Evolutionary conservation across 1,139 yeast genomes (phyloP).

Genomic region (Yamadazyma diddensiae): DNA sequence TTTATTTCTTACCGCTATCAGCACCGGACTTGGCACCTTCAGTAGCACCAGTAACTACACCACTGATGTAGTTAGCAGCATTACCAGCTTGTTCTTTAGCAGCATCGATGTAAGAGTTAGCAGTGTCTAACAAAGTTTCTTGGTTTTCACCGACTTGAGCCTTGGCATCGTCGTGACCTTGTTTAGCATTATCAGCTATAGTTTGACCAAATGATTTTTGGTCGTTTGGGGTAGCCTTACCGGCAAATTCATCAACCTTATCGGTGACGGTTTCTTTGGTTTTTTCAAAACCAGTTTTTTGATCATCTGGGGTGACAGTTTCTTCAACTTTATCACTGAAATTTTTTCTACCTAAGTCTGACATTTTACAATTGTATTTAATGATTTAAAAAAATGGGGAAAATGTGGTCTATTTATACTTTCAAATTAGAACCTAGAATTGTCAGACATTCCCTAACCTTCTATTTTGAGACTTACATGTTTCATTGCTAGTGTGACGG

Average conservation of each 20-base stretch:
- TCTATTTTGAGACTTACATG: background rate
- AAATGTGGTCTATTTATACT: slow-evolving; percentile 3
- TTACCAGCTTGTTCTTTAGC: slow-evolving; percentile 61
- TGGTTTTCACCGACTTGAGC: slow-evolving; percentile 25
- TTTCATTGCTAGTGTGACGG: background rate
- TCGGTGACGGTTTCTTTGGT: slow-evolving; percentile 72
- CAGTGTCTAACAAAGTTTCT: slow-evolving; percentile 51
- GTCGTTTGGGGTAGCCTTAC: slow-evolving; percentile 54
- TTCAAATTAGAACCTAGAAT: too few species aligned
- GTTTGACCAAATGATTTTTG: slow-evolving; percentile 70
- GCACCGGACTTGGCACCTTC: slow-evolving; percentile 54
- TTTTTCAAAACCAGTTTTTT: slow-evolving; percentile 63
- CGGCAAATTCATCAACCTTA: slow-evolving; percentile 61
- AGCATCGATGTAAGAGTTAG: slow-evolving; percentile 55
- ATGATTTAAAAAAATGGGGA: background rate
- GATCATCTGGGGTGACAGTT: slow-evolving; percentile 66
- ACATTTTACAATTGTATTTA: slow-evolving; percentile 36
- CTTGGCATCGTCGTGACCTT: slow-evolving; percentile 52
- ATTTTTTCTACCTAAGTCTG: slow-evolving; percentile 77
- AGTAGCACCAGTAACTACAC: slow-evolving; percentile 57
- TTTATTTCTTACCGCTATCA: slow-evolving; percentile 25
- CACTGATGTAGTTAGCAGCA: slow-evolving; percentile 62
- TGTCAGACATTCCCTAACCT: background rate
- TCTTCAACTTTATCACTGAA: slow-evolving; percentile 68
- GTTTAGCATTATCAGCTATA: slow-evolving; percentile 51